Evolutionary conservation across 768 basidiomycete species (phyloP).

Genomic region (Tricholoma hemisulphureum): DNA sequence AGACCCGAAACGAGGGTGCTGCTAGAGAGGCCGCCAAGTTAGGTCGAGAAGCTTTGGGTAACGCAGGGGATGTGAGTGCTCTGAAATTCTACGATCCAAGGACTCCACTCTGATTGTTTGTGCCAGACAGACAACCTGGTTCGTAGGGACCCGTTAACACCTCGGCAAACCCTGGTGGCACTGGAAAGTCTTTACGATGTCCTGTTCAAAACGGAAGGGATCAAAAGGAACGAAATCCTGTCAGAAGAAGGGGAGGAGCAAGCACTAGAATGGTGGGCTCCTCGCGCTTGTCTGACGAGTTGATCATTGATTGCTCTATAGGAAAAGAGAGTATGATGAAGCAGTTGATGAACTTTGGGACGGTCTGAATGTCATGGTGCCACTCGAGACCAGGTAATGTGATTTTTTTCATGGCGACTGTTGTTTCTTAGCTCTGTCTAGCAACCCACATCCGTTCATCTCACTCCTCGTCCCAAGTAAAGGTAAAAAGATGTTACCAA

Average conservation of each 20-base stretch:
- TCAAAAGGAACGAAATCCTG: conserved; percentile 73
- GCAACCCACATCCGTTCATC: conserved; percentile 95
- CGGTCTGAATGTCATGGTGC: conserved; percentile 80
- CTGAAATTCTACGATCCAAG: background rate
- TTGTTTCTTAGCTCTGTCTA: conserved; percentile 27
- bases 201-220: conserved; percentile 81
- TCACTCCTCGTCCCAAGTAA: conserved; percentile 85
- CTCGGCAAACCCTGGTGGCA: conserved; percentile 72
- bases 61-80: conserved; percentile 49
- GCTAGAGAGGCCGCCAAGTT: conserved; percentile 74
- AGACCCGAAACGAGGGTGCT: conserved; percentile 48
- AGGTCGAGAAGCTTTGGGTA: conserved; percentile 69
- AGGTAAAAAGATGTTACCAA: conserved; percentile 89
- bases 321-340: conserved; percentile 56
- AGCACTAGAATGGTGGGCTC: conserved; percentile 44
- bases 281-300: background rate
- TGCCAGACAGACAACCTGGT: conserved; percentile 60
- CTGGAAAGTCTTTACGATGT: conserved; percentile 86
- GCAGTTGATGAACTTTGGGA: conserved; percentile 77
- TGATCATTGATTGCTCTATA: conserved; percentile 25
- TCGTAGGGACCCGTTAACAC: conserved; percentile 70
- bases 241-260: conserved; percentile 54
- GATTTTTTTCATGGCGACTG: background rate
- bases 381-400: conserved; percentile 85
- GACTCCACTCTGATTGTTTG: background rate